phyloP scores from a whole-genome alignment of 2,329 filamentous ascomycete species.

The Colletotrichum sp. region DNA sequence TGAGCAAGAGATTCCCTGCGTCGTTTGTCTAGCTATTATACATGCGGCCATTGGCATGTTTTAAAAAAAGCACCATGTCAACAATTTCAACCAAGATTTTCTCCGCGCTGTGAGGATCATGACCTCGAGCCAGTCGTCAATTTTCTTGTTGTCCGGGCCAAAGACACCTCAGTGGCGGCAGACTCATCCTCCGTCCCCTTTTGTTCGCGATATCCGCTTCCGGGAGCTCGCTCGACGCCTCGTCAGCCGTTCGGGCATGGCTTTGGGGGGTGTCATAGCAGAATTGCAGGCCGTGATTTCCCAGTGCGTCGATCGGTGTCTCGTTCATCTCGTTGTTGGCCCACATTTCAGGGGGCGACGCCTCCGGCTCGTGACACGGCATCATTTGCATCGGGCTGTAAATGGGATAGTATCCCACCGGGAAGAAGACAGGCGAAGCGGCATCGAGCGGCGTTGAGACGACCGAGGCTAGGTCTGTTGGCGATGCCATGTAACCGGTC shows the following conservation, averaged over 20 bases:
- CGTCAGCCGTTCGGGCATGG: background rate
- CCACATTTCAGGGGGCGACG: background rate
- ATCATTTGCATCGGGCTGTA: background rate
- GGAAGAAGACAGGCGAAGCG: conserved; percentile 36
- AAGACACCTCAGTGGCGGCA: conserved; percentile 31
- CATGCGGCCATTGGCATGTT: background rate
- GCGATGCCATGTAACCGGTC: background rate
- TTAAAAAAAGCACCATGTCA: background rate
- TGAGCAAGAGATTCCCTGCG: background rate
- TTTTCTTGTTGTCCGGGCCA: conserved; percentile 27
- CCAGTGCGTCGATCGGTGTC: background rate
- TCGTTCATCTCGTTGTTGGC: background rate
- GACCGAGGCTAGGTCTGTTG: background rate
- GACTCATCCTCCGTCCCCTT: conserved; percentile 34
- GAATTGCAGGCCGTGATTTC: conserved; percentile 11
- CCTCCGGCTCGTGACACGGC: background rate
- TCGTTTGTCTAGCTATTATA: background rate
- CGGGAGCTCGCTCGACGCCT: background rate
- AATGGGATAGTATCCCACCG: conserved; percentile 18
- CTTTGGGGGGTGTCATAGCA: background rate
- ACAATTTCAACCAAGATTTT: background rate
- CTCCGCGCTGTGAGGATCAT: background rate
- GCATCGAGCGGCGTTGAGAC: conserved; percentile 30
- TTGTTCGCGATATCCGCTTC: background rate
- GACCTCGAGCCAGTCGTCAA: background rate